A percentile compares a stretch with the other conserved stretches of the same genome.
Evolutionary conservation across 2,329 filamentous ascomycete genomes (phyloP).

Genomic region (Aspergillaceae sp.): DNA sequence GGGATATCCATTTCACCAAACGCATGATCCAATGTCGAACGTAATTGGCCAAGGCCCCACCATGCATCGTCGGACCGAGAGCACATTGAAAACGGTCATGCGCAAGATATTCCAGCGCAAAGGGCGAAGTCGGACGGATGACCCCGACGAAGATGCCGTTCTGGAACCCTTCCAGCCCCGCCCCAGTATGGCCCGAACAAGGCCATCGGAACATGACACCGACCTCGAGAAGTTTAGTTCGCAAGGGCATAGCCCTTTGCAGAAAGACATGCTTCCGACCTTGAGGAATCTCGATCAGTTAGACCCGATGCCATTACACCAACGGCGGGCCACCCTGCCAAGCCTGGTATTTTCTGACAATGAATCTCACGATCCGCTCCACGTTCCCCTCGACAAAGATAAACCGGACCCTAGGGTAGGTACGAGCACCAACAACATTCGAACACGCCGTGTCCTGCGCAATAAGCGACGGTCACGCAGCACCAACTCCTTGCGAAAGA

Average conservation of each 20-base stretch:
- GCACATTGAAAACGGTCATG: constrained; percentile 37
- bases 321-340: constrained; percentile 37
- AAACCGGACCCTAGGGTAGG: constrained; percentile 5
- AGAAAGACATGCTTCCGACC: constrained; percentile 14
- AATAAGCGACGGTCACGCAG: constrained; percentile 39
- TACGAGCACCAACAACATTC: constrained; percentile 11
- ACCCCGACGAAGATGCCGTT: constrained; percentile 19
- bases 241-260: constrained; percentile 10
- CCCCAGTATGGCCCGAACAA: constrained; percentile 6
- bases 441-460: constrained; percentile 15
- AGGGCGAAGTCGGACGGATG: constrained; percentile 25
- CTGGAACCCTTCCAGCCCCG: constrained; percentile 9
- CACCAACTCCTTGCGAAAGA: constrained; percentile 31
- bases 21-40: constrained; percentile 17
- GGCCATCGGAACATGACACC: constrained; percentile 5
- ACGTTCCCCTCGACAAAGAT: constrained; percentile 11
- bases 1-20: constrained; percentile 11
- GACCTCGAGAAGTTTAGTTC: constrained; percentile 1
- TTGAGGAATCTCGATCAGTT: constrained; percentile 14
- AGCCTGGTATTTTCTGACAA: constrained; percentile 37
- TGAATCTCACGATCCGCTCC: constrained; percentile 24
- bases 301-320: constrained; percentile 15
- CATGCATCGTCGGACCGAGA: constrained; percentile 32
- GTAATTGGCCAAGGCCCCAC: constrained; percentile 14
- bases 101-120: constrained; percentile 37